Evolutionary conservation across 23 red algal genomes (phyloP).

Genomic region (Gracilaria domingensis): DNA sequence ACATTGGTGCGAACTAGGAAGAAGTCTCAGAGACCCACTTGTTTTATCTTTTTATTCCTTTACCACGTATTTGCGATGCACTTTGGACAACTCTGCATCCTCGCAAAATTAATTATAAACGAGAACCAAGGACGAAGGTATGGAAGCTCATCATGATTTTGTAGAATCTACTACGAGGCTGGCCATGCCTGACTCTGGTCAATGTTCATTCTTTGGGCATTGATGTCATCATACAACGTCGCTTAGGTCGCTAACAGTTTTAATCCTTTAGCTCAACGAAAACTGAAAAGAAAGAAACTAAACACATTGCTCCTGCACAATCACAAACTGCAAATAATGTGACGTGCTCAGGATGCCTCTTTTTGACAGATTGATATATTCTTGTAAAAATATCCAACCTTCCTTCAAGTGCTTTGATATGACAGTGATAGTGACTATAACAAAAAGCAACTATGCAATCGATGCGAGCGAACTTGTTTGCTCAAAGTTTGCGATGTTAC

Average conservation of each 20-base stretch:
- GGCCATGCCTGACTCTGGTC: not conserved
- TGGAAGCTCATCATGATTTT: not conserved
- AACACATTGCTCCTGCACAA: not conserved
- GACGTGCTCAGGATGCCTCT: not conserved
- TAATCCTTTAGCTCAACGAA: not conserved
- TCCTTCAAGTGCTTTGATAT: not conserved
- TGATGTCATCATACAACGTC: not conserved
- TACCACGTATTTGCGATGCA: no score
- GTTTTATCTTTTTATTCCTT: no score
- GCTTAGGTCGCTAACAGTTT: not conserved
- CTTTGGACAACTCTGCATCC: no score
- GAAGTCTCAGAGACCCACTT: not conserved
- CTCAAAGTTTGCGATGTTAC: not conserved
- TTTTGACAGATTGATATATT: not conserved
- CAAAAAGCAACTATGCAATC: not conserved
- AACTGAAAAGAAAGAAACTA: not conserved
- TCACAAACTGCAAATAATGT: not conserved
- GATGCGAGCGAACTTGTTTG: not conserved
- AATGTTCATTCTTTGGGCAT: not conserved
- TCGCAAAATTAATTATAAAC: no score
- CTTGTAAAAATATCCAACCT: not conserved
- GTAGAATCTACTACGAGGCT: not conserved
- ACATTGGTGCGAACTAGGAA: not conserved
- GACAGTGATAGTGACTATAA: not conserved
- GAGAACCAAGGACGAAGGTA: not conserved